phyloP scores from a whole-genome alignment of 306 rosid genomes.

The Vicia villosa region DNA sequence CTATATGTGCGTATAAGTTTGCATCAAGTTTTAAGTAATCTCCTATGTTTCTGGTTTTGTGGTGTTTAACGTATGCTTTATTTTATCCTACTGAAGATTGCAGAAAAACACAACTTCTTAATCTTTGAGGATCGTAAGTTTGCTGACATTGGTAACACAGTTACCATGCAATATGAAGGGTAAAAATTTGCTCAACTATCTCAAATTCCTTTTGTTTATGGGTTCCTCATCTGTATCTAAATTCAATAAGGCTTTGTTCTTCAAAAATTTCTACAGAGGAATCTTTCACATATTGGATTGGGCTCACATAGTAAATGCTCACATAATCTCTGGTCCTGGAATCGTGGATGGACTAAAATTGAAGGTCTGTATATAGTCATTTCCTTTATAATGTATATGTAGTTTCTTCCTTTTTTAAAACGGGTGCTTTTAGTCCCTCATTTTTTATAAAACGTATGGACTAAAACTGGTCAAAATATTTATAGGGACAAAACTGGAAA shows the following conservation, averaged over 20 bases:
- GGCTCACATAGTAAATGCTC: constrained; percentile 95
- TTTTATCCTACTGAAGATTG: constrained; percentile 63
- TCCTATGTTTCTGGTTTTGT: neutral
- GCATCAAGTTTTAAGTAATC: constrained; percentile 7
- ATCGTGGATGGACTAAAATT: constrained; percentile 85
- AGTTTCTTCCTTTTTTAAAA: no score
- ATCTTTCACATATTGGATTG: constrained; percentile 86
- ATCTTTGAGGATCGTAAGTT: constrained; percentile 96
- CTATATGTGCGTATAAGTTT: neutral
- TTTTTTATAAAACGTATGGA: no score
- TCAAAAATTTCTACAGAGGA: constrained; percentile 67
- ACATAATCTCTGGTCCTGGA: constrained; percentile 94
- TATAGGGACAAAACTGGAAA: no score
- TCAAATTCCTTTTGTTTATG: neutral
- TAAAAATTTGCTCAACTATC: constrained; percentile 32
- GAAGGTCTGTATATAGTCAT: constrained; percentile 52
- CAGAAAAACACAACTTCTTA: constrained; percentile 80
- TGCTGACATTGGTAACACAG: constrained; percentile 94
- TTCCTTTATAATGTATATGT: neutral
- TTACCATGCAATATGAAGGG: constrained; percentile 97
- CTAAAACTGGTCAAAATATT: no score
- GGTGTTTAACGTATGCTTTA: constrained; percentile 37
- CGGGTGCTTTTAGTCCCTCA: no score
- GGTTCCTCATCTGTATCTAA: constrained; percentile 6
- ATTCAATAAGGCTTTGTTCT: constrained; percentile 12